These are phyloP conservation scores for Monilinia polystroma DNA, from an alignment of 2,329 filamentous ascomycete genomes.

Conservation along the genomic window DNA sequence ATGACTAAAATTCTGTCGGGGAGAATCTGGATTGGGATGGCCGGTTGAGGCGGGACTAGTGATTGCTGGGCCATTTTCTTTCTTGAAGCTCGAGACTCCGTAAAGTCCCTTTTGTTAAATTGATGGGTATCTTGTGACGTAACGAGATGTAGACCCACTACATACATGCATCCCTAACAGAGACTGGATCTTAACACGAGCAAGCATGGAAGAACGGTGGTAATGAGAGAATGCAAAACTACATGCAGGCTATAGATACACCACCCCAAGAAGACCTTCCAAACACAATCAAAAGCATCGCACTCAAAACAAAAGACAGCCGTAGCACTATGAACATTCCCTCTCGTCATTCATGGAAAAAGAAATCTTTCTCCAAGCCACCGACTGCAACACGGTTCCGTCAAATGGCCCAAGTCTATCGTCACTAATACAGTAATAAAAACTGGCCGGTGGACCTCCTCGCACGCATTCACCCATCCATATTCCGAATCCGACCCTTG, in stretches of 20 bases:
- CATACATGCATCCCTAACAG: neutral
- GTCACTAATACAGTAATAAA: slow-evolving; percentile 2
- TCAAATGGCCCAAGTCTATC: neutral
- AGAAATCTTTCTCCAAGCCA: neutral
- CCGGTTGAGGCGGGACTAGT: neutral
- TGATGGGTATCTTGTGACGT: neutral
- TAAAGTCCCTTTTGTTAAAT: neutral
- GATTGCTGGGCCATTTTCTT: neutral
- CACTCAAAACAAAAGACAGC: neutral
- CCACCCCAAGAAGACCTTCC: neutral
- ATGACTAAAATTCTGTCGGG: slow-evolving; percentile 3
- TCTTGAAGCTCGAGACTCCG: neutral
- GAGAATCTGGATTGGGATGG: neutral
- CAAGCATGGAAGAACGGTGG: neutral
- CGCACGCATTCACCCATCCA: neutral
- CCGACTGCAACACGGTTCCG: neutral
- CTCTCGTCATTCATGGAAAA: neutral
- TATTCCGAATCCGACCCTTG: neutral
- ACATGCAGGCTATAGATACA: neutral
- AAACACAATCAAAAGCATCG: neutral
- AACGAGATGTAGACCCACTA: neutral
- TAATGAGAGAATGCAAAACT: neutral
- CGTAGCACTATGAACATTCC: too few relatives aligned
- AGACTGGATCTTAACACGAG: neutral
- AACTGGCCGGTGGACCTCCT: neutral